Evolutionary conservation across 305 asterid species (phyloP).

Genomic region (Stenogyne calaminthoides): DNA sequence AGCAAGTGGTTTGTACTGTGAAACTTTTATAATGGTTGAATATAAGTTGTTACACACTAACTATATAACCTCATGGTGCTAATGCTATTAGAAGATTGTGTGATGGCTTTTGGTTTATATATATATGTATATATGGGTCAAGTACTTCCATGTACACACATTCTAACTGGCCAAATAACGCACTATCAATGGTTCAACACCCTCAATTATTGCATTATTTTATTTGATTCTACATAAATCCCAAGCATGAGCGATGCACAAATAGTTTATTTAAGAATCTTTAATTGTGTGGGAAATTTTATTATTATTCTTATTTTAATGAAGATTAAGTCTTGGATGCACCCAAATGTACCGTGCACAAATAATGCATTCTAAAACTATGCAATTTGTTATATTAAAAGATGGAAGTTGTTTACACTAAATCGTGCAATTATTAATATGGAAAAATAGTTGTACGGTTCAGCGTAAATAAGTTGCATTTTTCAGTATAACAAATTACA

Average conservation of each 20-base stretch:
- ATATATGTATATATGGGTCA: neutral
- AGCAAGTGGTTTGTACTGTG: slow-evolving; percentile 20
- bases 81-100: neutral
- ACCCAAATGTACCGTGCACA: too few relatives aligned
- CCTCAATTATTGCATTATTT: neutral
- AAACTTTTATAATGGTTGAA: slow-evolving; percentile 8
- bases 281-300: neutral
- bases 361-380: too few relatives aligned
- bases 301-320: too few relatives aligned
- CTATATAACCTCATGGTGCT: neutral
- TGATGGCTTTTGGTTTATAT: slow-evolving; percentile 5
- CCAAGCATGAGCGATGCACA: neutral
- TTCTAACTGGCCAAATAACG: slow-evolving; percentile 15
- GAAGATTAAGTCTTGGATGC: too few relatives aligned
- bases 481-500: too few relatives aligned
- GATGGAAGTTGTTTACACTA: too few relatives aligned
- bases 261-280: neutral
- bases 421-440: too few relatives aligned
- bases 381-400: too few relatives aligned
- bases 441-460: too few relatives aligned
- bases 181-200: neutral
- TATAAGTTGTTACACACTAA: slow-evolving; percentile 25
- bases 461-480: too few relatives aligned
- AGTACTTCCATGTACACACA: slow-evolving; percentile 8
- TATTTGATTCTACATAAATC: neutral